Conservation (phyloP, 208 protist species). For the Crithidia sp. region DNA sequence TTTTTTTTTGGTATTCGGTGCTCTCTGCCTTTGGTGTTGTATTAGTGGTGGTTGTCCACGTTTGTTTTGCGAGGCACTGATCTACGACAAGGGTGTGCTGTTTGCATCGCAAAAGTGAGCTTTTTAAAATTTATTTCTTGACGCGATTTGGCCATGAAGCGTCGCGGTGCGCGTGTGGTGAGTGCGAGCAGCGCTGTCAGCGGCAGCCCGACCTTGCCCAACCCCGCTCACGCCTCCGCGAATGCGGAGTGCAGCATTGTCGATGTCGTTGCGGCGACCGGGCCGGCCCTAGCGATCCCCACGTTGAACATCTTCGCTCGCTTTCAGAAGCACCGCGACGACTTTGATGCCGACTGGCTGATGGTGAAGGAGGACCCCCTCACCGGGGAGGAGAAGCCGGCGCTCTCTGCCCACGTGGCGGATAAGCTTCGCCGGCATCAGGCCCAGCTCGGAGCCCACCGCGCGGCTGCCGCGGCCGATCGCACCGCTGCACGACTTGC, state of each 20-base stretch:
- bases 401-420: constrained; percentile 41
- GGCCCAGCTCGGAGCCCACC: constrained; percentile 18
- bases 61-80: too few species aligned
- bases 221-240: too few species aligned
- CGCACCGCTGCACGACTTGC: constrained; percentile 7
- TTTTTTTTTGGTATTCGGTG: too few species aligned
- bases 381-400: constrained; percentile 17
- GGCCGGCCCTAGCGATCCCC: constrained; percentile 26
- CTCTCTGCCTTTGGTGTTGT: too few species aligned
- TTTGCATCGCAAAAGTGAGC: too few species aligned
- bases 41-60: too few species aligned
- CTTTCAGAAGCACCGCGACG: constrained; percentile 66
- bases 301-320: constrained; percentile 69
- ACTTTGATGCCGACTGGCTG: constrained; percentile 79
- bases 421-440: constrained; percentile 57
- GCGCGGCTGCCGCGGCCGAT: constrained; percentile 25
- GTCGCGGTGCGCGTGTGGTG: constrained; percentile 47
- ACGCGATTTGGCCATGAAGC: constrained; percentile 21
- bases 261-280: constrained; percentile 26
- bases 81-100: too few species aligned
- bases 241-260: neutral
- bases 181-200: constrained; percentile 31
- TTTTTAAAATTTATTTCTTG: too few species aligned
- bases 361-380: constrained; percentile 65
- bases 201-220: too few species aligned